These are phyloP conservation scores for Gracilaria domingensis DNA, from an alignment of 23 red algal genomes.

Conservation along the genomic window DNA sequence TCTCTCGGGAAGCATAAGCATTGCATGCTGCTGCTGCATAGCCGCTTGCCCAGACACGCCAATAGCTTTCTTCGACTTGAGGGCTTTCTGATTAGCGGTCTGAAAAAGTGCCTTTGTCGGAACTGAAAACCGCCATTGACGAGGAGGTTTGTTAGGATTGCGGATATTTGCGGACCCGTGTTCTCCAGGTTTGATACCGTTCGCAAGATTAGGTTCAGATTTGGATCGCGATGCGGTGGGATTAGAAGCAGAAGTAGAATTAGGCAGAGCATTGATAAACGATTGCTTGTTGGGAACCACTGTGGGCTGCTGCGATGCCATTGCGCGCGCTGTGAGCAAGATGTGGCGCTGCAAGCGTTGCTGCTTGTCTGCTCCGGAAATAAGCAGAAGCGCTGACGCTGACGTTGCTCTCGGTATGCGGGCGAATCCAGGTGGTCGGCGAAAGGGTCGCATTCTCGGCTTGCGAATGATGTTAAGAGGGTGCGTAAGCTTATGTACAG, in stretches of 20 bases:
- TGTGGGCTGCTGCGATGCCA: conserved; percentile 12
- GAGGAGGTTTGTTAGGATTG: conserved; percentile 5
- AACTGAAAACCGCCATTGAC: background rate
- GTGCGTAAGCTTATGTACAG: conserved; percentile 46
- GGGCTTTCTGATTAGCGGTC: conserved; percentile 5
- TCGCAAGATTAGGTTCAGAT: conserved; percentile 1
- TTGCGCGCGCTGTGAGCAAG: conserved; percentile 10
- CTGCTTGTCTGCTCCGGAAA: conserved; percentile 66
- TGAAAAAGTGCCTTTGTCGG: conserved; percentile 5
- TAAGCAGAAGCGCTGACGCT: conserved; percentile 56
- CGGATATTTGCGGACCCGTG: background rate
- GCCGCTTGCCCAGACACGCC: background rate
- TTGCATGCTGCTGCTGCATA: background rate
- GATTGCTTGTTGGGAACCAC: conserved; percentile 7
- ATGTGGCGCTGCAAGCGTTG: conserved; percentile 22
- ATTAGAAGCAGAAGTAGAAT: conserved; percentile 8
- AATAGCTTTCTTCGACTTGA: conserved; percentile 23
- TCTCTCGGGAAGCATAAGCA: background rate
- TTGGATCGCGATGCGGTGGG: background rate
- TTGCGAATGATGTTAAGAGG: conserved; percentile 49
- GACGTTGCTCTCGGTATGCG: conserved; percentile 6
- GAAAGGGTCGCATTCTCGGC: conserved; percentile 36
- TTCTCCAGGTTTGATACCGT: conserved; percentile 32
- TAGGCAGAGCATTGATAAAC: background rate
- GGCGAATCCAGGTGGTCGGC: conserved; percentile 12